These are phyloP conservation scores for Aspergillus fischeri DNA, from an alignment of 2,329 filamentous ascomycete species.

Conservation along the genomic window DNA sequence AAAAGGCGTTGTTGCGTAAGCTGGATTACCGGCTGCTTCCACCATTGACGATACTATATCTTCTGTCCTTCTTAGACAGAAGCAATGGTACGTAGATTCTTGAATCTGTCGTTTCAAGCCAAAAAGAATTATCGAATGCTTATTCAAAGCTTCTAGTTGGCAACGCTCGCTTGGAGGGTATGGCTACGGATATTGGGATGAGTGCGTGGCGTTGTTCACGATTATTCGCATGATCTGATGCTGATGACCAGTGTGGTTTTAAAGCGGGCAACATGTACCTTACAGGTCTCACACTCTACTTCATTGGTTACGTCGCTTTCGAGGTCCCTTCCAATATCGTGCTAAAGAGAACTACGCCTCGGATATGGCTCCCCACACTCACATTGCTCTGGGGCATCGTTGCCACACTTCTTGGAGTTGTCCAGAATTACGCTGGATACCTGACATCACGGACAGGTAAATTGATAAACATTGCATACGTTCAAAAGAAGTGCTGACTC, in stretches of 20 bases:
- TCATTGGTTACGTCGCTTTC: slow-evolving; percentile 37
- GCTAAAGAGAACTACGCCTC: slow-evolving; percentile 37
- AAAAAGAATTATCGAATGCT: background rate
- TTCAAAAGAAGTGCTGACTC: background rate
- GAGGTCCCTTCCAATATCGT: slow-evolving; percentile 42
- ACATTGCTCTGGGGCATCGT: slow-evolving; percentile 49
- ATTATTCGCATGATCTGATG: background rate
- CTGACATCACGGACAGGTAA: slow-evolving; percentile 43
- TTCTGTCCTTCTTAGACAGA: slow-evolving; percentile 43
- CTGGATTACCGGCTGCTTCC: slow-evolving; percentile 43
- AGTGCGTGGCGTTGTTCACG: slow-evolving; percentile 19
- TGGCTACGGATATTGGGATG: slow-evolving; percentile 36
- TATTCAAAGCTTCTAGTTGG: slow-evolving; percentile 24
- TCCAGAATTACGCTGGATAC: slow-evolving; percentile 47
- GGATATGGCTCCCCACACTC: slow-evolving; percentile 37
- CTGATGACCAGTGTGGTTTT: background rate
- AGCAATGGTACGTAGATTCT: slow-evolving; percentile 32
- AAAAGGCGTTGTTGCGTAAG: slow-evolving; percentile 40
- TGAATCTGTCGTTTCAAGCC: background rate
- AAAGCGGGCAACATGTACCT: slow-evolving; percentile 38
- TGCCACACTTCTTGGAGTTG: slow-evolving; percentile 47
- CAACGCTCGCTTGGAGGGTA: slow-evolving; percentile 37
- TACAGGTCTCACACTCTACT: slow-evolving; percentile 37
- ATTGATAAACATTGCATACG: background rate
- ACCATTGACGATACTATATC: slow-evolving; percentile 41